Percentiles rank a stretch among this genome's conserved stretches.
Evolutionary conservation across 805 yeast genomes (phyloP).

Genomic region (Schwanniomyces pseudopolymorphus): DNA sequence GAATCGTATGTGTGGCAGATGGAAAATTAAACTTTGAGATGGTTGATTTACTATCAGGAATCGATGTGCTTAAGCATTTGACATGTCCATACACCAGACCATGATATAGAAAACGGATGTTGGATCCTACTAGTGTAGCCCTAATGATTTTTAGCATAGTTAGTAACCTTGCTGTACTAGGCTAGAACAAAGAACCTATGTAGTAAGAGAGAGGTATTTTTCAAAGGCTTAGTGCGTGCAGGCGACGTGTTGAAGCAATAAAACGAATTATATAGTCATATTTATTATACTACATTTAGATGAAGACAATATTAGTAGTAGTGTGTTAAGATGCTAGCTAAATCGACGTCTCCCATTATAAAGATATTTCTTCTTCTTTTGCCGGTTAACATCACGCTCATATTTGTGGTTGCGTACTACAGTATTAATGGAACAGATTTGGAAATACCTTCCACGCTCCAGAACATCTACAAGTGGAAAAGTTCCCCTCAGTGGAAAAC

Average conservation of each 20-base stretch:
- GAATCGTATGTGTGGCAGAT: slow-evolving; percentile 29
- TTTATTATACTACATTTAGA: not conserved
- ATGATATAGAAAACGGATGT: not conserved
- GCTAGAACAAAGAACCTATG: not conserved
- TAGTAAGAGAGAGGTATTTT: not conserved
- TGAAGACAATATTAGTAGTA: not conserved
- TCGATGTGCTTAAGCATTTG: not conserved
- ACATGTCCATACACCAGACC: not conserved
- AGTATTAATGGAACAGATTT: not conserved
- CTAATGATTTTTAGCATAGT: not conserved
- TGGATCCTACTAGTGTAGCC: not conserved
- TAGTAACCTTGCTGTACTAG: not conserved
- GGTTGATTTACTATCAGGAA: slow-evolving; percentile 21
- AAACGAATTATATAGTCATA: not conserved
- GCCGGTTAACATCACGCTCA: not conserved
- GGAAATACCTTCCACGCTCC: not conserved
- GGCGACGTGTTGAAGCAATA: not conserved
- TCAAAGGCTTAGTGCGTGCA: not conserved
- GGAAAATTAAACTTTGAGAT: slow-evolving; percentile 36
- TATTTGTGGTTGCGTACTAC: not conserved
- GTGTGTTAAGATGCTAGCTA: not conserved
- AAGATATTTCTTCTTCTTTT: not conserved
- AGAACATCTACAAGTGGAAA: not conserved
- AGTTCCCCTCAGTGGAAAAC: not conserved
- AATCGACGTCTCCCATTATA: not conserved